Base-by-base conservation (phyloP, 305 asterid genomes). In the Ajuga reptans region DNA sequence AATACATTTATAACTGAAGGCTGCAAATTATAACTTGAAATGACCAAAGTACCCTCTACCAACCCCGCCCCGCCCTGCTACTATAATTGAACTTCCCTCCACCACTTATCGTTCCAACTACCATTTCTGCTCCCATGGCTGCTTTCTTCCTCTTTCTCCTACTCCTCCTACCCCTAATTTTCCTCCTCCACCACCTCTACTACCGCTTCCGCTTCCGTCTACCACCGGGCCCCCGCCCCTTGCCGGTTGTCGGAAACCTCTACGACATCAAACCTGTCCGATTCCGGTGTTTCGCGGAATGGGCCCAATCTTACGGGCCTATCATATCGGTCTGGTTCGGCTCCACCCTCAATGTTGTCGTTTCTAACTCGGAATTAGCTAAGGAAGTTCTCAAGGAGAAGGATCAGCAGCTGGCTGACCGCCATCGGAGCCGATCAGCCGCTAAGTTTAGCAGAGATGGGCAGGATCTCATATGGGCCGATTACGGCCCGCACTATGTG, bases 401-500 rank as follows among this genome's bases (percentile, higher is more conserved):
- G 77, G 90, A 85, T 34, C 90, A 85, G 77, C 88, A 79, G 81
- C 83, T 83, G 6, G 88, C 90, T 24, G 88, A 85, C 52, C 85
- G 90, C 46, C 88, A 85, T 57, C 81, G 90, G 69, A 79, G 72
- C 68, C 71, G 88, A 62, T 83, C 88, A 10, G 84, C 88, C 9
- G 90, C 86, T 9, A 85, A 72, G 73, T 85, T 85, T 41, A 85
- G 90, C 76, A 75, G 75, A 17, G 88, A 83, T 39, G 88, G 90
- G 2, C 77, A 85, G 79, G 90, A 85, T 70, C 79, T 85, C 56
- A 83, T 83, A 4, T 85, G 90, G 90, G 90, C 88, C 24, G 88
- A 85, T 50, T 85, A 85, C 50, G 89, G 89, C 12, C 89, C 89
- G 8, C 89, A 84, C 73, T 84, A 84, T 36, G 90, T 83, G 17